A percentile compares a stretch with the other conserved stretches of the same genome.
These are phyloP conservation scores for Collybia nuda DNA, from an alignment of 768 basidiomycete genomes.

Conservation along the genomic window DNA sequence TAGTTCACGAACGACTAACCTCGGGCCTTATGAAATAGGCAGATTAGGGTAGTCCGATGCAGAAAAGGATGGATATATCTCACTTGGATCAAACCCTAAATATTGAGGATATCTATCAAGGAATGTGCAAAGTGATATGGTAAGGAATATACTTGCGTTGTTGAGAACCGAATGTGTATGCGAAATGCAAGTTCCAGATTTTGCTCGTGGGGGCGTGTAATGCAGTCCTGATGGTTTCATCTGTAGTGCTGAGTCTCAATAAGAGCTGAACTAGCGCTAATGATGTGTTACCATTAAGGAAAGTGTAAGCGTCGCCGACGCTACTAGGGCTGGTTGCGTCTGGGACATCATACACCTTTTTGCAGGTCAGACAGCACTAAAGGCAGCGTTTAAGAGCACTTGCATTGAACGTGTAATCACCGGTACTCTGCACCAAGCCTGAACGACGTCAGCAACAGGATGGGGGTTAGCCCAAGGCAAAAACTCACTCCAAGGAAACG, in stretches of 20 bases:
- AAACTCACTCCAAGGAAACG: conserved; percentile 53
- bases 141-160: conserved; percentile 23
- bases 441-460: background rate
- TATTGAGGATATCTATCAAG: background rate
- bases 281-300: conserved; percentile 58
- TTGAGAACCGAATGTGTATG: conserved; percentile 34
- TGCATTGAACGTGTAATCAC: conserved; percentile 38
- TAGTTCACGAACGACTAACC: conserved; percentile 20
- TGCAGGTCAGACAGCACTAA: background rate
- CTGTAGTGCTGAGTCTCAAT: conserved; percentile 24
- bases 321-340: conserved; percentile 55
- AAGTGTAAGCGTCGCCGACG: conserved; percentile 48
- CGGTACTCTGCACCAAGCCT: conserved; percentile 24
- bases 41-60: background rate
- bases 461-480: background rate
- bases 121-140: no score
- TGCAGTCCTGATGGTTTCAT: conserved; percentile 51
- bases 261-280: background rate
- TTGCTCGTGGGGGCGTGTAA: conserved; percentile 70
- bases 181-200: conserved; percentile 37
- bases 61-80: conserved; percentile 9
- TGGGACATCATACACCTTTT: conserved; percentile 50
- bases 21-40: conserved; percentile 22
- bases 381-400: background rate
- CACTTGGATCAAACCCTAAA: conserved; percentile 36